A percentile compares a stretch with the other conserved stretches of the same genome.
These are phyloP conservation scores for Hyaloscypha variabilis DNA, from an alignment of 495 filamentous ascomycete species.

Conservation along the genomic window DNA sequence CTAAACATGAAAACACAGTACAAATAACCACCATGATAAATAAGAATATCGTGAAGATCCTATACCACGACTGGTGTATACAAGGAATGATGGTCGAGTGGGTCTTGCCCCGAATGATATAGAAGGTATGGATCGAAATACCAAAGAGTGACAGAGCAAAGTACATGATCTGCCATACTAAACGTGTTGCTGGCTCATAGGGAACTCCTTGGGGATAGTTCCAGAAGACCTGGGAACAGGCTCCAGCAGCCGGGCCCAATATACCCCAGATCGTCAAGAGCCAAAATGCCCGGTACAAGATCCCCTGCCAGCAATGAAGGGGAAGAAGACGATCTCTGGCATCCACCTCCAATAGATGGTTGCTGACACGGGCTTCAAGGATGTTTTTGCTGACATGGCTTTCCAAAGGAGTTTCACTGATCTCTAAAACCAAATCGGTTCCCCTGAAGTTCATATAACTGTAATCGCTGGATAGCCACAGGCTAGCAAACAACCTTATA, in stretches of 20 bases:
- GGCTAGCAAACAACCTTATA: slow-evolving; percentile 3
- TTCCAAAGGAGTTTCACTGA: slow-evolving; percentile 3
- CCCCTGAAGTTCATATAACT: slow-evolving; percentile 5
- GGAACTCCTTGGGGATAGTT: background rate
- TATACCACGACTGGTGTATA: background rate
- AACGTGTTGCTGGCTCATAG: background rate
- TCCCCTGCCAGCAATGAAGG: slow-evolving; percentile 1
- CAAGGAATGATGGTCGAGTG: background rate
- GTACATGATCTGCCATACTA: background rate
- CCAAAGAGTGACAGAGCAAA: background rate
- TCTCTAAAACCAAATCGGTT: background rate
- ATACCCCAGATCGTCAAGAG: background rate
- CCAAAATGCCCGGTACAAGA: background rate
- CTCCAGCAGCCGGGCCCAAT: background rate
- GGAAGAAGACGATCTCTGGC: slow-evolving; percentile 2
- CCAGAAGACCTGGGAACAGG: background rate
- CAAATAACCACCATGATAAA: background rate
- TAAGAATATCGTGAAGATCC: background rate
- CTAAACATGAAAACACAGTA: background rate
- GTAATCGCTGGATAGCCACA: slow-evolving; percentile 4
- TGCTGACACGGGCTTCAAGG: background rate
- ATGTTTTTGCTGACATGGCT: background rate
- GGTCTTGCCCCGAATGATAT: background rate
- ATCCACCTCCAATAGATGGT: background rate
- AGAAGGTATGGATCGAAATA: background rate